Evolutionary conservation across 1,284 basidiomycete species (phyloP).

Genomic region (Cutaneotrichosporon cyanovorans): DNA sequence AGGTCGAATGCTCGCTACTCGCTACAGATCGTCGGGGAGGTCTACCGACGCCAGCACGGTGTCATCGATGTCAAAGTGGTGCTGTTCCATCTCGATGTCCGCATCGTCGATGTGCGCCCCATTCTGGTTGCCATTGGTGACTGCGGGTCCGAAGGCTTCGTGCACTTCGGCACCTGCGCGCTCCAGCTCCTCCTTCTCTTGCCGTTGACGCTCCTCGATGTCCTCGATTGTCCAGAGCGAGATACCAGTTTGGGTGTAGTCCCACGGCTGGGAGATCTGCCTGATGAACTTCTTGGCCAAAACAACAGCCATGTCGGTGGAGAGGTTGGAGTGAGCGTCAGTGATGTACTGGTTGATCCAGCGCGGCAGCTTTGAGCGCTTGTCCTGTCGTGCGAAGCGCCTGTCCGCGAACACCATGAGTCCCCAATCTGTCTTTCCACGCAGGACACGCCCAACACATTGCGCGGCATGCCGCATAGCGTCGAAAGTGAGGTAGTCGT

Average conservation of each 20-base stretch:
- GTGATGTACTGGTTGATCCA: conserved; percentile 99
- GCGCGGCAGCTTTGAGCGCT: conserved; percentile 89
- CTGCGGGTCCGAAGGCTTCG: conserved; percentile 17
- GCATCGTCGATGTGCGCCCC: conserved; percentile 8
- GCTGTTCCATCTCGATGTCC: conserved; percentile 21
- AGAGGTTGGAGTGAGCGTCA: conserved; percentile 92
- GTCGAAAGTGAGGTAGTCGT: conserved; percentile 97
- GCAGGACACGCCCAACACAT: conserved; percentile 93
- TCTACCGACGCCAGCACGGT: conserved; percentile 31
- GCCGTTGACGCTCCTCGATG: conserved; percentile 39
- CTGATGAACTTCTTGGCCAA: conserved; percentile 95
- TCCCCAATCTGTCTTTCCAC: conserved; percentile 99
- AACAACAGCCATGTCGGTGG: conserved; percentile 96
- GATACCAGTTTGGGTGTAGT: conserved; percentile 88
- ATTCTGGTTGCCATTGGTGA: conserved; percentile 9
- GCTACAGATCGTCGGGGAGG: conserved; percentile 20
- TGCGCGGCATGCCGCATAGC: conserved; percentile 99
- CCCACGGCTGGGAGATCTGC: conserved; percentile 92
- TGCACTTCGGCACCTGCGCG: conserved; percentile 20
- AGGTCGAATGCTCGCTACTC: too few species aligned
- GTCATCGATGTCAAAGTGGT: conserved; percentile 31
- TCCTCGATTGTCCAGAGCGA: conserved; percentile 73
- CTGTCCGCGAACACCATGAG: conserved; percentile 99
- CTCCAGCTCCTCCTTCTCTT: conserved; percentile 35
- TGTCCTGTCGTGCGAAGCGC: conserved; percentile 95